Base-by-base conservation (phyloP, 2,329 filamentous ascomycete species). In the Fusarium neocosmosporiellum region DNA sequence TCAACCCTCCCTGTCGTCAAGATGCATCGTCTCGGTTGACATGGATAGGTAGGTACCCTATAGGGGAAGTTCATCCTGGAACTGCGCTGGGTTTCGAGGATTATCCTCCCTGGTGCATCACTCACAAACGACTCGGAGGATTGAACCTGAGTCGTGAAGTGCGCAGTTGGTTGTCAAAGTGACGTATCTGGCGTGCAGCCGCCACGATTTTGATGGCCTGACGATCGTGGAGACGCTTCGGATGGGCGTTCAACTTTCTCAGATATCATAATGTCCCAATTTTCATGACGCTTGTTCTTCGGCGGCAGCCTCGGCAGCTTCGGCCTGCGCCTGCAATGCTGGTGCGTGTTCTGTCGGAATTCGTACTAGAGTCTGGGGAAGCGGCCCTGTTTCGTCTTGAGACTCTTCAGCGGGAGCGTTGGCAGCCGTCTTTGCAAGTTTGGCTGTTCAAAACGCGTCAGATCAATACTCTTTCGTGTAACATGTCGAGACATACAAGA, bases 281-380 rank as follows among this genome's bases (percentile, higher is more conserved):
- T 24, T 71, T 71, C 71, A 77, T 31, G 76, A 63, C 36, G 75
- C 80, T 16, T 81, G 82, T 46, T 84, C 85, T n/a, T 82, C 83
- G 37, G 85, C 79, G 4, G 81, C 80, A 13, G 82, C 86, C 65
- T 86, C 82, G 5, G 83, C 85, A 5, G 83, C 87, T 41, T 90
- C 89, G 16, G 88, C 85, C 57, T 90, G 89, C 22, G 89, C 89
- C 72, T 92, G 90, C 8, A 92, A 80, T 27, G 89, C 84, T 29
- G 90, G 90, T 14, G 90, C 90, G 81, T 95, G 93, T 74, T 96
- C 92, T 18, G 93, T 95, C 1, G 94, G 94, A 74, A 96, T 96
- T 71, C 94, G 90, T 37, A 97, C 94, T 18, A 97, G 87, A 20
- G 94, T 96, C 79, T 96, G 93, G 2, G 94, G 94, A 43, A 96